Evolutionary conservation across 2,329 filamentous ascomycete species (phyloP).

Genomic region (Colletotrichum filicis): DNA sequence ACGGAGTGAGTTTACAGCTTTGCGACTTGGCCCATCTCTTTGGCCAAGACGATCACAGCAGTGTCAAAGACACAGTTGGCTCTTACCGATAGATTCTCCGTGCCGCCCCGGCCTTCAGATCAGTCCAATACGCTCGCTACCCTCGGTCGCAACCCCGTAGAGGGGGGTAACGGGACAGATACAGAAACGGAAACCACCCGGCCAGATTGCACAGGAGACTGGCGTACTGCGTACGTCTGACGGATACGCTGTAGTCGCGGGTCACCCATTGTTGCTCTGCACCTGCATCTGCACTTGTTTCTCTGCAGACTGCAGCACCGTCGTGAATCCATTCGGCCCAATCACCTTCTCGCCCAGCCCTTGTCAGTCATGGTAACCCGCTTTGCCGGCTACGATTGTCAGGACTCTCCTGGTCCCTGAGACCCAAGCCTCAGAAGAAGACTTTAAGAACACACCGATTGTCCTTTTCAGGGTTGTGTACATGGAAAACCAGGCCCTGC

Average conservation of each 20-base stretch:
- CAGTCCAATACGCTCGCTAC: background rate
- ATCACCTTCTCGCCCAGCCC: slow-evolving; percentile 3
- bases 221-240: background rate
- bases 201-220: slow-evolving; percentile 11
- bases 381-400: slow-evolving; percentile 12
- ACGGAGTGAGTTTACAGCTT: background rate
- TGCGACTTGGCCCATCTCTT: background rate
- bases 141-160: background rate
- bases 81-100: background rate
- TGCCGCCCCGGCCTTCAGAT: background rate
- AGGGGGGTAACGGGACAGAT: background rate
- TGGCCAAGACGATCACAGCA: background rate
- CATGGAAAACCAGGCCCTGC: background rate
- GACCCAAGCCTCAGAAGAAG: slow-evolving; percentile 13
- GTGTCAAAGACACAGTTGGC: background rate
- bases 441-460: background rate
- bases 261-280: slow-evolving; percentile 16
- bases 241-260: background rate
- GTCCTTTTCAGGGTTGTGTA: slow-evolving; percentile 9
- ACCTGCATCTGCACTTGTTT: slow-evolving; percentile 13
- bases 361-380: slow-evolving; percentile 2
- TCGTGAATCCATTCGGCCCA: slow-evolving; percentile 15
- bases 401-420: background rate
- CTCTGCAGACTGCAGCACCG: background rate
- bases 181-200: slow-evolving; percentile 1